Conservation (phyloP, 305 asterid species). For the Rubia peregrina region DNA sequence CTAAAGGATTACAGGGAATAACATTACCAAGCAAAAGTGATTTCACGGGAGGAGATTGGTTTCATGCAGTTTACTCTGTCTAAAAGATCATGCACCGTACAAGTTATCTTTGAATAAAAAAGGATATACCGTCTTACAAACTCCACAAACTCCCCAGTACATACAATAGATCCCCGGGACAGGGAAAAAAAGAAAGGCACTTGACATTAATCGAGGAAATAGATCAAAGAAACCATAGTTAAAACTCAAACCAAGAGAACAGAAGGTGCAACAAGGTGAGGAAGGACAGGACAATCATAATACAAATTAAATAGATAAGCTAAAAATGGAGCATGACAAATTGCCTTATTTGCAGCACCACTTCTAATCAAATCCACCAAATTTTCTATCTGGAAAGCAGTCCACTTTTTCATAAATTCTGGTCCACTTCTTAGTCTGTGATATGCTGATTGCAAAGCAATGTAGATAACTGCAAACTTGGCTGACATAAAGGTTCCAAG, state of each 20-base stretch:
- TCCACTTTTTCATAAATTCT: neutral
- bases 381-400: neutral
- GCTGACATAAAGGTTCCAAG: neutral
- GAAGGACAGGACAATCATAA: neutral
- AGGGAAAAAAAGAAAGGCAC: neutral
- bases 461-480: neutral
- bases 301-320: neutral
- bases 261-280: neutral
- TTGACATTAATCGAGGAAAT: neutral
- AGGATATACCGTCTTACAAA: neutral
- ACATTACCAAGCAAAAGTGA: neutral
- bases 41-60: neutral
- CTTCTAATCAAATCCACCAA: neutral
- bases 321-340: neutral
- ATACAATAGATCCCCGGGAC: neutral
- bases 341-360: neutral
- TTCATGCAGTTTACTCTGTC: neutral
- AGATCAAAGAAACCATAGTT: neutral
- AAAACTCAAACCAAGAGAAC: neutral
- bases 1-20: neutral
- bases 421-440: neutral
- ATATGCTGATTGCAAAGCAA: neutral
- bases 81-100: neutral
- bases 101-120: neutral
- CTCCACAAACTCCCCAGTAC: neutral